Base-by-base conservation (phyloP, 2,329 filamentous ascomycete genomes). In the Phyllosticta citribraziliensis region DNA sequence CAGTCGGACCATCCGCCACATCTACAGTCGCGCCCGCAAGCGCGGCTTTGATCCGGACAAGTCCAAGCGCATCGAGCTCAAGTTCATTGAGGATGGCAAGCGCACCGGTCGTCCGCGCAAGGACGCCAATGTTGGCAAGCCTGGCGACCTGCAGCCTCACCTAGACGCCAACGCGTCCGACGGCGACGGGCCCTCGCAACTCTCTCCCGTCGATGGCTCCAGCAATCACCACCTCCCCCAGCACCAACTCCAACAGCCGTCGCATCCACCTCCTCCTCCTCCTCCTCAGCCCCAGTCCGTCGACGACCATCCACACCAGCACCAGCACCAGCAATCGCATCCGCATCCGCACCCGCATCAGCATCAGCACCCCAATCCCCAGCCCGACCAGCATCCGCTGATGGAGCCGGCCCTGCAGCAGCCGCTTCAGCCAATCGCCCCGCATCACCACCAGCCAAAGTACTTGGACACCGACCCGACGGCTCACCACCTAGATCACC, bases 1-100 rank as follows among this genome's bases (percentile, higher is more conserved):
- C 35, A 56, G 52, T 50, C 60, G 60, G 33, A 58, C 56, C 56
- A 58, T 62, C 56, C 60, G 56, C 50, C 56, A 62, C 35, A 58
- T 62, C 33, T 62, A 58, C 56, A 62, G 52, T 47, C 57, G 60
- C 35, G 60, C 60, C 52, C 50, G 50, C 51, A 58, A 62, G 60
- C 60, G 60, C 50, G 60, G 60, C 56, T 62, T 58, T 25, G 56
- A 62, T 11, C 60, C 60, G 20, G 55, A 57, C 11, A 55, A 52
- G 47, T 56, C 53, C 47, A 61, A 61, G 54, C 56, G 56, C 40
- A 57, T 61, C 59, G 59, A 61, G 55, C 54, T 56, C 35, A 56
- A 57, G 47, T 55, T 56, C 59, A 57, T 61, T 19, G 59, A 56
- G 47, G 59, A 61, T 19, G 59, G 59, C 40, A 61, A 61, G 20